Evolutionary conservation across 169 alveolate genomes (phyloP).

Genomic region (Nephromyces sp.): DNA sequence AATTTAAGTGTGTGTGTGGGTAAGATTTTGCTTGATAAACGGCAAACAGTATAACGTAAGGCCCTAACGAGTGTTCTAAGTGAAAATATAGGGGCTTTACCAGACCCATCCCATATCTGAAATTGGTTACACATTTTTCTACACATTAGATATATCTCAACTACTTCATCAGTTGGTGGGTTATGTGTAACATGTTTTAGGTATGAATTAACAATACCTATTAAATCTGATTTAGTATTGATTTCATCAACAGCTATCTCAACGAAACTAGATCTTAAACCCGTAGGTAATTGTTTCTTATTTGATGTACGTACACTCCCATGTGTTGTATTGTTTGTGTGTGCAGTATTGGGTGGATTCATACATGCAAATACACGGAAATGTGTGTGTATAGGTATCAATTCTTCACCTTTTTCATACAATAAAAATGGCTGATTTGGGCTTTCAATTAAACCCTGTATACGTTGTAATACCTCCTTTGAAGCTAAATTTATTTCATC

Average conservation of each 20-base stretch:
- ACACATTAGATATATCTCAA: constrained; percentile 24
- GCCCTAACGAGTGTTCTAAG: constrained; percentile 71
- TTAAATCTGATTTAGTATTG: constrained; percentile 21
- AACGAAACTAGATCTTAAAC: constrained; percentile 82
- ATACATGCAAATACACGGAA: constrained; percentile 95
- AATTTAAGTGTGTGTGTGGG: neutral
- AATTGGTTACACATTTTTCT: constrained; percentile 17
- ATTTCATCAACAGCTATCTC: constrained; percentile 90
- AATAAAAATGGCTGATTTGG: constrained; percentile 9
- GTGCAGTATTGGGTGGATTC: constrained; percentile 83
- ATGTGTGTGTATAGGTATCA: constrained; percentile 75
- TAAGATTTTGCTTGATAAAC: too few relatives aligned
- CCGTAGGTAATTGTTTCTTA: constrained; percentile 88
- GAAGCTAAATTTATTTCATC: constrained; percentile 99
- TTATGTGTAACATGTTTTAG: constrained; percentile 17
- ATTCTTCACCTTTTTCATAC: constrained; percentile 58
- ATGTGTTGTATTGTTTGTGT: neutral
- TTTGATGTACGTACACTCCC: constrained; percentile 62
- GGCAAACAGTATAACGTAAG: constrained; percentile 50
- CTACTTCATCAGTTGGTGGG: constrained; percentile 35
- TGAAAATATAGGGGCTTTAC: constrained; percentile 53
- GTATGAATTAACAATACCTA: constrained; percentile 11
- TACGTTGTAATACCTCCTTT: constrained; percentile 86
- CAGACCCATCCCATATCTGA: constrained; percentile 32
- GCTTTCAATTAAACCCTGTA: constrained; percentile 61